Base-by-base conservation (phyloP, 345 rosid genomes). In the Adansonia digitata region DNA sequence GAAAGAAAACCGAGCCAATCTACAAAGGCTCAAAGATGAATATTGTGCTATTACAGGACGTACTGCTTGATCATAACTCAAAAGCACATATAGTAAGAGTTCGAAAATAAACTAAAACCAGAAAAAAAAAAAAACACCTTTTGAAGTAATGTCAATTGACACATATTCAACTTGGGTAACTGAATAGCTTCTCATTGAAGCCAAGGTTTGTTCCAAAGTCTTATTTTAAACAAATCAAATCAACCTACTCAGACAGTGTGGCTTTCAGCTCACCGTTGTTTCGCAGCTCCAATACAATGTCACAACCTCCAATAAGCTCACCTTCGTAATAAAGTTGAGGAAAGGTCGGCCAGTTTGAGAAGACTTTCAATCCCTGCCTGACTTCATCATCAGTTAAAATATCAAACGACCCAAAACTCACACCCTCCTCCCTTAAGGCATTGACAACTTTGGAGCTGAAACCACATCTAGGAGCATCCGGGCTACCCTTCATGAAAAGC, bases 401-500 rank as follows among this genome's bases (percentile, higher is more conserved):
- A 76, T 96, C 98, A 3, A 96, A 93, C 31, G 91, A 87, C 18
- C 92, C 92, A 29, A 93, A 96, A 77, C 73, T 76, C 71, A 96
- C 81, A 7, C 85, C 87, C 65, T 86, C 91, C 69, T 87, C 99
- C 74, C 79, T 88, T 60, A 92, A 73, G 7, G 95, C 89, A 53
- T 87, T 92, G 59, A 92, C 97, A 40, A 96, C 98, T 82, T 90
- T 90, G 59, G 98, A 93, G 82, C 98, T 91, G 70, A 93, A 96
- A 63, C 99, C 99, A 3, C 99, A 93, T 78, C 85, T 81, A 0
- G 99, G 97, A 71, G 88, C 89, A 77, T 92, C 97, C 0, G 97
- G 99, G 57, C 75, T 85, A 18, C 99, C 99, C 82, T 96, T 92
- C 94, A 96, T 93, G 90, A 93, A 96, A 17, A 96, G 91, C 92